Base-by-base conservation (phyloP, 306 rosid species). In the Glycine soja region DNA sequence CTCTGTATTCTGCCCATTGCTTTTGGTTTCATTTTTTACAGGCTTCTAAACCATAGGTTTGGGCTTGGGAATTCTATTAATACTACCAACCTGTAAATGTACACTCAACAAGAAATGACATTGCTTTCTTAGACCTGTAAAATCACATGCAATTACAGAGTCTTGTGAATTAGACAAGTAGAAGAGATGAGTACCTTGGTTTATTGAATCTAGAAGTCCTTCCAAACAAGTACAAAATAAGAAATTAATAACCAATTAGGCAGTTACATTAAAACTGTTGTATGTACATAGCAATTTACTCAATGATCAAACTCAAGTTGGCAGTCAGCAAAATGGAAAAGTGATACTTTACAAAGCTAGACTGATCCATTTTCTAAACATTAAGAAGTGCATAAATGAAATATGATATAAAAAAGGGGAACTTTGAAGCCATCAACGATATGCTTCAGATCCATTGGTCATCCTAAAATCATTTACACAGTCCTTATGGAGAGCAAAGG, bases 31-130 rank as follows among this genome's bases (percentile, higher is more conserved):
- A 3, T 88, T 89, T 85, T 87, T 92, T 12, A 70, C 36, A 11
- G 93, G 81, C 84, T 91, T 93, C 86, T 87, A 91, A 78, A 87
- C 67, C 84, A 88, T 91, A 59, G 99, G 98, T 88, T 91, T 95
- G 61, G 99, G 97, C 90, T 90, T 95, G 32, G 94, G 96, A 82
- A 93, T 95, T 91, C 84, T 90, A 79, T 89, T 87, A 74, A 93
- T 47, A 69, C 81, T 88, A 50, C 88, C 47, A 83, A 93, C 96
- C 97, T 93, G 84, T 19, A 43, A 58, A 69, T 59, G 19, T 32
- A 74, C 18, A 58, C 47, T 58, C 45, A 82, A 62, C 16, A 83
- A 64, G 15, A 56, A 74, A 50, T 51, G 56, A 8, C 40, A 76
- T 13, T 51, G 5, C 19, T 66, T 75, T 65, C 74, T 3, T 13